Evolutionary conservation across 371 early-diverging fungal species (phyloP).

Genomic region (Rhizomucor miehei): DNA sequence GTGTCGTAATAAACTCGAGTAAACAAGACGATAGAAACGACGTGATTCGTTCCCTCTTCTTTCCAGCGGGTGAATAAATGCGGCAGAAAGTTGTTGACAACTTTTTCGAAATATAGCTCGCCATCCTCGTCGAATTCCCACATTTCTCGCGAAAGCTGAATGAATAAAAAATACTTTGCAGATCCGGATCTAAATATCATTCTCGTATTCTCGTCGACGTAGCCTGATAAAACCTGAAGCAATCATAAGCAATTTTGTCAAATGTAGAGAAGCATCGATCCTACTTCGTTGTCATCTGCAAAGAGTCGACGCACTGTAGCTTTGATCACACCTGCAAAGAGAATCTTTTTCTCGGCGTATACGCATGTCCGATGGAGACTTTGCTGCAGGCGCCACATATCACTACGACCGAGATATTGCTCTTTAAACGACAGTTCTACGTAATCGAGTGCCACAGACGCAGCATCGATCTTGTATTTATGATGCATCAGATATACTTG

Average conservation of each 20-base stretch:
- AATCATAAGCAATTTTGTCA: background rate
- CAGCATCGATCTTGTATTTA: slow-evolving; percentile 61
- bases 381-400: slow-evolving; percentile 91
- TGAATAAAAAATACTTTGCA: slow-evolving; percentile 88
- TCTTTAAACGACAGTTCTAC: slow-evolving; percentile 88
- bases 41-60: slow-evolving; percentile 83
- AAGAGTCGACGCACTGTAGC: slow-evolving; percentile 85
- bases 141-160: slow-evolving; percentile 96
- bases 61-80: slow-evolving; percentile 90
- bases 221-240: slow-evolving; percentile 53
- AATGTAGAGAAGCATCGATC: background rate
- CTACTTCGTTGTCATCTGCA: slow-evolving; percentile 56
- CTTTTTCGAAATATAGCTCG: slow-evolving; percentile 89
- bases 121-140: slow-evolving; percentile 97
- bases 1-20: slow-evolving; percentile 80
- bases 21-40: slow-evolving; percentile 94
- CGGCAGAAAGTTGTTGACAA: slow-evolving; percentile 85
- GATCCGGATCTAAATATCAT: slow-evolving; percentile 94
- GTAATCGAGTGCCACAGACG: slow-evolving; percentile 68
- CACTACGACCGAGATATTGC: slow-evolving; percentile 90
- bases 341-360: slow-evolving; percentile 76
- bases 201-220: slow-evolving; percentile 75
- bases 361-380: slow-evolving; percentile 70
- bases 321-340: slow-evolving; percentile 71
- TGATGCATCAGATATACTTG: slow-evolving; percentile 22